Evolutionary conservation across 2,329 filamentous ascomycete species (phyloP).

Genomic region (Fusarium sp.): DNA sequence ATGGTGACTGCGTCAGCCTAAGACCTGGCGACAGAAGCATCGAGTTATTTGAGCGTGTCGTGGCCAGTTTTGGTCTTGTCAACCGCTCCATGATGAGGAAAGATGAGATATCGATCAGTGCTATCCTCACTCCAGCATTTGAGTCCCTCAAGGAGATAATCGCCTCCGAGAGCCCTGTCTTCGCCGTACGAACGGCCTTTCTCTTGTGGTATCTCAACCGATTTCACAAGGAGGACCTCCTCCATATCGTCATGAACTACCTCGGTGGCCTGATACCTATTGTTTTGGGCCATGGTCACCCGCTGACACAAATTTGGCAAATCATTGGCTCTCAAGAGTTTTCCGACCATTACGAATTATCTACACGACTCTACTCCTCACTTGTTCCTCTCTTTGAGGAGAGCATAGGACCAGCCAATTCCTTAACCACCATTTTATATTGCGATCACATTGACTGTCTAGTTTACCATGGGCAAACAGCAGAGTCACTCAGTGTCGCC

Average conservation of each 20-base stretch:
- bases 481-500: slow-evolving; percentile 50
- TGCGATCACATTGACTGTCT: slow-evolving; percentile 54
- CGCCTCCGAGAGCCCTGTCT: slow-evolving; percentile 52
- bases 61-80: slow-evolving; percentile 52
- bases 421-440: slow-evolving; percentile 52
- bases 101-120: slow-evolving; percentile 51
- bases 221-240: slow-evolving; percentile 52
- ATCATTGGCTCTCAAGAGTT: slow-evolving; percentile 50
- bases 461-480: slow-evolving; percentile 44
- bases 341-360: slow-evolving; percentile 53
- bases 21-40: slow-evolving; percentile 49
- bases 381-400: slow-evolving; percentile 52
- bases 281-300: slow-evolving; percentile 49
- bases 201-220: slow-evolving; percentile 55
- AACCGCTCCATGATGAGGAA: slow-evolving; percentile 53
- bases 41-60: slow-evolving; percentile 54
- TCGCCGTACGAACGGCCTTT: slow-evolving; percentile 52
- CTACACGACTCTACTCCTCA: slow-evolving; percentile 50
- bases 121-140: slow-evolving; percentile 53
- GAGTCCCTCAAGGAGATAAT: slow-evolving; percentile 54
- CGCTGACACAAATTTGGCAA: slow-evolving; percentile 52
- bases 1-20: slow-evolving; percentile 48
- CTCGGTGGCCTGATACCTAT: slow-evolving; percentile 50
- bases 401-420: slow-evolving; percentile 51
- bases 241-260: slow-evolving; percentile 52